phyloP scores from a whole-genome alignment of 139 green algal genomes.

The Chlamydomonas sp. region DNA sequence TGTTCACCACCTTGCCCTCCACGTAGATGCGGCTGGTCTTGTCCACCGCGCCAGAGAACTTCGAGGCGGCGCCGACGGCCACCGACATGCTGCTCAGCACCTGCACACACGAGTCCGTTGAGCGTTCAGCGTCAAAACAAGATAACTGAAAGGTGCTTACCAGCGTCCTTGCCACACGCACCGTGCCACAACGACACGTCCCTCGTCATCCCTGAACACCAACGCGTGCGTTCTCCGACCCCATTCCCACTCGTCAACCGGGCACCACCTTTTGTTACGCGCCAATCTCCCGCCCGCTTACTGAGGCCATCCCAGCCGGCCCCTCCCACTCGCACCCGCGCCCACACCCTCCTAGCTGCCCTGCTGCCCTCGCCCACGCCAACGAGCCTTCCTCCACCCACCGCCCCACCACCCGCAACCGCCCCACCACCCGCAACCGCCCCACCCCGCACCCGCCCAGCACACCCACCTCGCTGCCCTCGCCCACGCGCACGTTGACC shows the following conservation, averaged over 20 bases:
- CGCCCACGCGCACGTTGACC: constrained; percentile 51
- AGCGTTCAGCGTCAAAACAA: background rate
- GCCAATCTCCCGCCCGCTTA: too few relatives aligned
- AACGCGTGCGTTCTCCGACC: too few relatives aligned
- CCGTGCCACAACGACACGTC: too few relatives aligned
- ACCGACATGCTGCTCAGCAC: constrained; percentile 76
- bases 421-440: background rate
- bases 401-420: background rate
- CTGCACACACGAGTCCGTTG: constrained; percentile 18
- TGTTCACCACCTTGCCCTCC: constrained; percentile 76
- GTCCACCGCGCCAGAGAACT: constrained; percentile 66
- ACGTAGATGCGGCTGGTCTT: constrained; percentile 72
- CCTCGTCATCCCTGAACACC: too few relatives aligned
- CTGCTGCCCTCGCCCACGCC: too few relatives aligned
- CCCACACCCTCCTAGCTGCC: too few relatives aligned
- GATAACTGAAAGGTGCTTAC: background rate
- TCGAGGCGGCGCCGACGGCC: constrained; percentile 65
- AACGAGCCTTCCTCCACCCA: background rate
- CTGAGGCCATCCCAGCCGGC: too few relatives aligned
- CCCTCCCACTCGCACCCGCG: too few relatives aligned
- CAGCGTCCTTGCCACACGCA: too few relatives aligned
- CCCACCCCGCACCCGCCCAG: background rate
- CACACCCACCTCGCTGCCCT: constrained; percentile 20
- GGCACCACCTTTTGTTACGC: too few relatives aligned
- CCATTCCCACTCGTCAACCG: too few relatives aligned